These are phyloP conservation scores for Metschnikowia lachancei DNA, from an alignment of 805 yeast genomes.

Conservation along the genomic window DNA sequence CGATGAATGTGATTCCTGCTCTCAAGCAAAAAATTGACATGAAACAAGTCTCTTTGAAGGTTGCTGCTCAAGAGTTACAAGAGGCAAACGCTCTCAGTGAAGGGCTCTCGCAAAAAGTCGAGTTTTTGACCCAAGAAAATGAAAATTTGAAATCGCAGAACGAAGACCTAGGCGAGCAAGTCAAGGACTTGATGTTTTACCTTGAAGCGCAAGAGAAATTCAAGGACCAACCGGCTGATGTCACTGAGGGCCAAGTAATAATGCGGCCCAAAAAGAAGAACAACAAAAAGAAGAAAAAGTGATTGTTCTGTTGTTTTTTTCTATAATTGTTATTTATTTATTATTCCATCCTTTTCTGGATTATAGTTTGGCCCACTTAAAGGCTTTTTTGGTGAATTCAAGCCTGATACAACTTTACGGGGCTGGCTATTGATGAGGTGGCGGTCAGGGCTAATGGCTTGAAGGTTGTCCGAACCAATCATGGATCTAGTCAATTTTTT, in stretches of 20 bases:
- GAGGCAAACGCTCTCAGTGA: constrained; percentile 36
- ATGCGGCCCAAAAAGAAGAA: constrained; percentile 28
- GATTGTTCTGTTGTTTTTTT: no score
- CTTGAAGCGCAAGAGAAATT: constrained; percentile 72
- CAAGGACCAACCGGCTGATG: constrained; percentile 67
- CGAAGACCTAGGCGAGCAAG: constrained; percentile 57
- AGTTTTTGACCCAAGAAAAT: constrained; percentile 28
- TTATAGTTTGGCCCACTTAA: no score
- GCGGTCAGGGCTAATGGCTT: no score
- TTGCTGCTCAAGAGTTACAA: constrained; percentile 32
- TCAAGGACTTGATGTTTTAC: constrained; percentile 76
- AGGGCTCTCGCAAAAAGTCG: constrained; percentile 40
- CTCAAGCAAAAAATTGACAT: constrained; percentile 30
- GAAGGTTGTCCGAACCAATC: no score
- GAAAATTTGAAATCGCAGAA: constrained; percentile 38
- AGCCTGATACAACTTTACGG: no score
- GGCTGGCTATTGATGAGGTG: no score
- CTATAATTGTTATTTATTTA: no score
- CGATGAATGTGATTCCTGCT: constrained; percentile 31
- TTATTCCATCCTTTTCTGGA: no score
- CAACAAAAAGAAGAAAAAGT: constrained; percentile 8
- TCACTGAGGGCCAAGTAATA: constrained; percentile 65
- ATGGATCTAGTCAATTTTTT: no score
- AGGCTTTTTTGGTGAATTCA: no score
- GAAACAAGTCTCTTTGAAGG: constrained; percentile 30